phyloP scores from a whole-genome alignment of 148 eudicot species.

The Vaccinium vitisidaea region DNA sequence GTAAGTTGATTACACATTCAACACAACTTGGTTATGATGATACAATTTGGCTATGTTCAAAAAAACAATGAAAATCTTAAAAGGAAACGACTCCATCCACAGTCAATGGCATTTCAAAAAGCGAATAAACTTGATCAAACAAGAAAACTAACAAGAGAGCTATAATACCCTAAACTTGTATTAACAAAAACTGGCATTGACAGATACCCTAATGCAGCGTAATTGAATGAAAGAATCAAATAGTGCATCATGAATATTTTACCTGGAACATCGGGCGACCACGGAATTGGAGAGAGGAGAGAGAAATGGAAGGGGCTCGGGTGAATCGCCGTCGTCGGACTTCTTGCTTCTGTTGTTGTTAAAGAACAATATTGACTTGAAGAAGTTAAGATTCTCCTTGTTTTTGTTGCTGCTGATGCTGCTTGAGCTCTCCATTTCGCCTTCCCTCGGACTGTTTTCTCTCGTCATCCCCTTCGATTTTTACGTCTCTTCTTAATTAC shows the following conservation, averaged over 20 bases:
- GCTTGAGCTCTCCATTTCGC: conserved; percentile 14
- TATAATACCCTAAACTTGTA: neutral
- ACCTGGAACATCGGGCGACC: conserved; percentile 62
- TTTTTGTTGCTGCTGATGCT: neutral
- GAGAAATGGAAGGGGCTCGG: conserved; percentile 43
- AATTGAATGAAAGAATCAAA: neutral
- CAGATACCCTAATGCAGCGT: neutral
- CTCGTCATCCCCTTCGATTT: neutral
- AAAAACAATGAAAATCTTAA: neutral
- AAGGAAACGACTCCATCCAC: neutral
- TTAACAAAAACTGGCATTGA: neutral
- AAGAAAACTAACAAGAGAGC: neutral
- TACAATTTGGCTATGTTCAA: neutral
- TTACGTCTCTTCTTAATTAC: neutral
- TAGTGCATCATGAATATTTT: neutral
- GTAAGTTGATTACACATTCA: neutral
- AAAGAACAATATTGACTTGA: conserved; percentile 26
- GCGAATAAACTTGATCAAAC: neutral
- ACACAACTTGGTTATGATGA: neutral
- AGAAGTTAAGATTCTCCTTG: neutral
- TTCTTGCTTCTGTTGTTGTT: conserved; percentile 5
- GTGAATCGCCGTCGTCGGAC: conserved; percentile 23
- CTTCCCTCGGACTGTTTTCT: neutral
- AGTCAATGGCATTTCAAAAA: neutral
- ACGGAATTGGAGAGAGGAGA: conserved; percentile 62